phyloP scores from a whole-genome alignment of 768 basidiomycete species.

The Guyanaporus albipodus region DNA sequence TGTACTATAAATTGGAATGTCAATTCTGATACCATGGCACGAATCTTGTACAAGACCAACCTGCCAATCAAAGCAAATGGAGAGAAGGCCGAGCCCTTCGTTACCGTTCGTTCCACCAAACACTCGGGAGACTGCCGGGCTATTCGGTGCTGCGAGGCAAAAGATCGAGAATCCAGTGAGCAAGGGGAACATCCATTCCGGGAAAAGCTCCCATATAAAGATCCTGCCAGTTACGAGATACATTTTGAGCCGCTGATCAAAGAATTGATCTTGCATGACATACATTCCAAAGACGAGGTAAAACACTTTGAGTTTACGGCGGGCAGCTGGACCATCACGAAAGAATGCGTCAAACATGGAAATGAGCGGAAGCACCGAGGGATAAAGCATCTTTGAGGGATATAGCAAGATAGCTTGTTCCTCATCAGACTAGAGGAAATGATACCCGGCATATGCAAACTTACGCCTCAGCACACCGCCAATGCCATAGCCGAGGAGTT shows the following conservation, averaged over 20 bases:
- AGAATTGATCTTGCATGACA: slow-evolving; percentile 19
- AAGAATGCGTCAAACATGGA: slow-evolving; percentile 37
- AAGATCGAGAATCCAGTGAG: slow-evolving; percentile 59
- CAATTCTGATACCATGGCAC: not conserved
- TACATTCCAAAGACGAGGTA: slow-evolving; percentile 28
- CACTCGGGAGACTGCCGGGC: slow-evolving; percentile 46
- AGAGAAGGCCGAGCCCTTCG: slow-evolving; percentile 57
- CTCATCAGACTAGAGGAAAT: not conserved
- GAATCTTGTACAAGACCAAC: slow-evolving; percentile 26
- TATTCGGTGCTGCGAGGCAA: slow-evolving; percentile 53
- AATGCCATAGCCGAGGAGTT: slow-evolving; percentile 49
- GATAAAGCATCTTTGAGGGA: slow-evolving; percentile 42
- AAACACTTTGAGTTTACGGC: slow-evolving; percentile 37
- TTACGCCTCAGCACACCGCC: slow-evolving; percentile 49
- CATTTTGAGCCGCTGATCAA: not conserved
- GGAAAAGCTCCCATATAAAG: slow-evolving; percentile 27
- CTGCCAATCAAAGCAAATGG: slow-evolving; percentile 62
- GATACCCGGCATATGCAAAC: slow-evolving; percentile 3
- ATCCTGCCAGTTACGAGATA: slow-evolving; percentile 29
- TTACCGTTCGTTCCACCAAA: slow-evolving; percentile 63
- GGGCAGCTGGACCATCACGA: slow-evolving; percentile 36
- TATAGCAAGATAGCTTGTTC: slow-evolving; percentile 35
- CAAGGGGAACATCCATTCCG: slow-evolving; percentile 48
- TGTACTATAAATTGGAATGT: slow-evolving; percentile 14
- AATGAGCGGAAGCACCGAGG: slow-evolving; percentile 26